phyloP scores from a whole-genome alignment of 176 grass and related monocot species.

The Olyra latifolia region DNA sequence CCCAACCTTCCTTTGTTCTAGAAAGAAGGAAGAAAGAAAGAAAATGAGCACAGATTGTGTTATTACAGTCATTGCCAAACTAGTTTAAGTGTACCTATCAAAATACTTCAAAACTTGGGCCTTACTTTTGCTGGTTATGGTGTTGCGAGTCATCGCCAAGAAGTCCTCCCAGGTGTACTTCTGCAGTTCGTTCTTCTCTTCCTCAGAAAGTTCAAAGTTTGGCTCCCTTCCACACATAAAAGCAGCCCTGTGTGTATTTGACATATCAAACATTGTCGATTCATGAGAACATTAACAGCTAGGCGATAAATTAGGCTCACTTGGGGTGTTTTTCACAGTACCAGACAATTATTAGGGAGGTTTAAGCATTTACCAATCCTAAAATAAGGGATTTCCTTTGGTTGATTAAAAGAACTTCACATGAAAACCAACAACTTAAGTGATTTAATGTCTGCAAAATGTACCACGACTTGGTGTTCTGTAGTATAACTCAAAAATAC shows the following conservation, averaged over 20 bases:
- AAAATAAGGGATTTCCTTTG: conserved; percentile 9
- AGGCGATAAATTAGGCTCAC: neutral
- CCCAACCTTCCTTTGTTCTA: conserved; percentile 76
- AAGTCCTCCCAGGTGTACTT: conserved; percentile 82
- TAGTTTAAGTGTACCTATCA: neutral
- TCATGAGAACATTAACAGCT: conserved; percentile 1
- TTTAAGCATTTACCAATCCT: neutral
- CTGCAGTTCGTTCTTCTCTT: conserved; percentile 75
- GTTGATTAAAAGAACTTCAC: neutral
- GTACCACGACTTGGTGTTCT: neutral
- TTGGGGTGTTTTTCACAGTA: neutral
- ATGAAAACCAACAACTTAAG: neutral
- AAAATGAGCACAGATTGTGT: conserved; percentile 29
- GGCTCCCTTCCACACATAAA: conserved; percentile 99
- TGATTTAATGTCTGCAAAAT: neutral
- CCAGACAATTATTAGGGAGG: too few relatives aligned
- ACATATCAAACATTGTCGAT: neutral
- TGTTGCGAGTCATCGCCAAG: conserved; percentile 70
- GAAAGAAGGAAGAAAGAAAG: conserved; percentile 19
- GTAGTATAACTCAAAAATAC: neutral
- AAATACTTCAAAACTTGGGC: neutral
- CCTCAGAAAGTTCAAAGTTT: conserved; percentile 78
- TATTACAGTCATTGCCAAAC: neutral
- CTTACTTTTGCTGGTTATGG: conserved; percentile 98
- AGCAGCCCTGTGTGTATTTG: conserved; percentile 61